Evolutionary conservation across 1,139 yeast species (phyloP).

Genomic region (Candida glucosophila): DNA sequence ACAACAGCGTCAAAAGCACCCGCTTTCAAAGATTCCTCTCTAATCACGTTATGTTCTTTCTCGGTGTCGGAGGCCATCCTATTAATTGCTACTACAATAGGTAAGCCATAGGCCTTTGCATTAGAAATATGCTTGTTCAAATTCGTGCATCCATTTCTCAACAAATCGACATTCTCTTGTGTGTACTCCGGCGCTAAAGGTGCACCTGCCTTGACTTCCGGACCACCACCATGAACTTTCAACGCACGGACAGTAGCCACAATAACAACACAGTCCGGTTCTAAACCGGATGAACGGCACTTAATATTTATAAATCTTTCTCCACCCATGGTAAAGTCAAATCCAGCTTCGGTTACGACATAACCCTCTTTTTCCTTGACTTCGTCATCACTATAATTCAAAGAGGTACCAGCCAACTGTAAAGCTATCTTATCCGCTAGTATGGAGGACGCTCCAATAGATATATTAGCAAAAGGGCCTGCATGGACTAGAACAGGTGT

Average conservation of each 20-base stretch:
- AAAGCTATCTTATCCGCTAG: constrained; percentile 94
- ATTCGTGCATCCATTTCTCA: constrained; percentile 80
- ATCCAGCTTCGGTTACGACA: constrained; percentile 96
- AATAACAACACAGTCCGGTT: constrained; percentile 87
- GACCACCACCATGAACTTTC: constrained; percentile 98
- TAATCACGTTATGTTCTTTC: constrained; percentile 77
- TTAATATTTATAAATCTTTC: constrained; percentile 95
- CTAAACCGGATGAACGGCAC: constrained; percentile 86
- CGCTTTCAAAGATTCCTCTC: constrained; percentile 78
- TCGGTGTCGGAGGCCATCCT: constrained; percentile 80
- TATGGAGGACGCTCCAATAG: constrained; percentile 93
- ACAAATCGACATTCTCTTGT: constrained; percentile 76
- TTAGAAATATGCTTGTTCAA: constrained; percentile 86
- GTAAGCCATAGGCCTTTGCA: constrained; percentile 80
- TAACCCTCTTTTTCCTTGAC: constrained; percentile 67
- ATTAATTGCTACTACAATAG: constrained; percentile 95
- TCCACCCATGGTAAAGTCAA: constrained; percentile 99
- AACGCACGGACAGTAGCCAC: constrained; percentile 97
- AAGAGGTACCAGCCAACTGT: constrained; percentile 74
- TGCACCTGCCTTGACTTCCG: constrained; percentile 94
- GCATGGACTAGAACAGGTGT: constrained; percentile 98
- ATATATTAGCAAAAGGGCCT: constrained; percentile 96
- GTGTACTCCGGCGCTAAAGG: constrained; percentile 83
- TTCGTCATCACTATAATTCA: constrained; percentile 38
- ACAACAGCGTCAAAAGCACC: constrained; percentile 94